Evolutionary conservation across 2,329 filamentous ascomycete species (phyloP), one percentile per base, ranked within the genome.

Genomic region (Alternaria alternata): DNA sequence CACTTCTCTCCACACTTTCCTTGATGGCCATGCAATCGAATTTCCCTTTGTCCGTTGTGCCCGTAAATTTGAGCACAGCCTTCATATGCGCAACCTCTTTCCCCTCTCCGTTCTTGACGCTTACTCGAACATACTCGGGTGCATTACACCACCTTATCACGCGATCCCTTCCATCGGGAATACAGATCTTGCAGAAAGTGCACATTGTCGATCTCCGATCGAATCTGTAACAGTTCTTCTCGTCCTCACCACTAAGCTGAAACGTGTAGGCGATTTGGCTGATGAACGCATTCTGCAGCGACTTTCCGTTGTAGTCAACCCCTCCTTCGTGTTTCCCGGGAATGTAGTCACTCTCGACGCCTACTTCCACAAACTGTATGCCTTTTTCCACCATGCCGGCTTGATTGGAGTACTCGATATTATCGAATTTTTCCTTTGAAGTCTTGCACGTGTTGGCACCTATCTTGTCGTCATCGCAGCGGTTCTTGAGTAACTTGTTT

Each of bases 161-260:
- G 16, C 44, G 36, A 24, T 36, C 22, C 20, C 34, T 43, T 16
- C 14, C 36, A 30, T 38, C 22, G 34, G 30, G 12, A 30, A 14
- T 30, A 9, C 51, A 53, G 11, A 46, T 18, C 7, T 36, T 18
- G 46, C 49, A 54, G 12, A 51, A 32, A 4, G 24, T 9, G 32
- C 49, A 51, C 1, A 47, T 39, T 2, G 41, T 46, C 9, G 51
- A 51, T 28, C 43, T 47, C 18, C 51, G 46, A 36, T 62, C 42
- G 5, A 48, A 62, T 14, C 18, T 32, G 18, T 54, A 55, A 26
- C 55, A 62, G 7, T 62, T 62, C 46, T 51, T 52, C 7, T 51
- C 55, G 7, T 51, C 39, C 5, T 30, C 36, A 4, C 54, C 55
- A 12, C 54, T 48, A 24, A 42, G 59, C 18, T 44, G 44, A 14